A percentile compares a stretch with the other conserved stretches of the same genome.
Conservation (phyloP, 441 rosid species). For the Populus tomentosa region DNA sequence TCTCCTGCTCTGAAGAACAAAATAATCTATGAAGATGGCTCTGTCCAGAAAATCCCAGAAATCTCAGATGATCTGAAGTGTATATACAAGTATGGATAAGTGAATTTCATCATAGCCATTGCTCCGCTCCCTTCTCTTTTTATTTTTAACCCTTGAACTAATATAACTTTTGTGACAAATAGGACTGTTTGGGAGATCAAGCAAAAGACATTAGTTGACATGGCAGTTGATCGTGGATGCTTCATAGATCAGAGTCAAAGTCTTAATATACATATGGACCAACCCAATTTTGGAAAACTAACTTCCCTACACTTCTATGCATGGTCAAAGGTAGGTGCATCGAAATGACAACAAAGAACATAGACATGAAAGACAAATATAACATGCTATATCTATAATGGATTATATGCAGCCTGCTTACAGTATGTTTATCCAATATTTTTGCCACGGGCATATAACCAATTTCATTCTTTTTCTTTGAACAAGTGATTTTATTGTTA, state of each 20-base stretch:
- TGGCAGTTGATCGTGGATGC: slow-evolving; percentile 92
- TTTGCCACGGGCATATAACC: not conserved
- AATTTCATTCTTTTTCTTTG: not conserved
- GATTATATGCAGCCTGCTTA: not conserved
- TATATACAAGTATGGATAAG: slow-evolving; percentile 60
- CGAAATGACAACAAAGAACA: not conserved
- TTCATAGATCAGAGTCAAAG: slow-evolving; percentile 93
- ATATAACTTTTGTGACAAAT: slow-evolving; percentile 4
- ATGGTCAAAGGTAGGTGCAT: slow-evolving; percentile 68
- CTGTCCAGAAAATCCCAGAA: slow-evolving; percentile 68
- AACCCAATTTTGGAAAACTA: slow-evolving; percentile 74
- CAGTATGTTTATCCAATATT: not conserved
- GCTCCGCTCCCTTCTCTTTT: not conserved
- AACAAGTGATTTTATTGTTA: not conserved
- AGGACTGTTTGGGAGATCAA: slow-evolving; percentile 99
- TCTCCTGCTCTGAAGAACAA: slow-evolving; percentile 69
- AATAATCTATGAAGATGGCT: slow-evolving; percentile 65
- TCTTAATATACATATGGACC: slow-evolving; percentile 89
- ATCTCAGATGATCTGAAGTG: slow-evolving; percentile 64
- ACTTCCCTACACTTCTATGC: slow-evolving; percentile 82
- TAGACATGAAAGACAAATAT: not conserved
- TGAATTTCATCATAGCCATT: not conserved
- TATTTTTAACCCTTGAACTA: not conserved
- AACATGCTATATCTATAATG: not conserved
- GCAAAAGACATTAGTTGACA: slow-evolving; percentile 83